Evolutionary conservation across 768 basidiomycete species (phyloP).

Genomic region (Termitomyces sp.): DNA sequence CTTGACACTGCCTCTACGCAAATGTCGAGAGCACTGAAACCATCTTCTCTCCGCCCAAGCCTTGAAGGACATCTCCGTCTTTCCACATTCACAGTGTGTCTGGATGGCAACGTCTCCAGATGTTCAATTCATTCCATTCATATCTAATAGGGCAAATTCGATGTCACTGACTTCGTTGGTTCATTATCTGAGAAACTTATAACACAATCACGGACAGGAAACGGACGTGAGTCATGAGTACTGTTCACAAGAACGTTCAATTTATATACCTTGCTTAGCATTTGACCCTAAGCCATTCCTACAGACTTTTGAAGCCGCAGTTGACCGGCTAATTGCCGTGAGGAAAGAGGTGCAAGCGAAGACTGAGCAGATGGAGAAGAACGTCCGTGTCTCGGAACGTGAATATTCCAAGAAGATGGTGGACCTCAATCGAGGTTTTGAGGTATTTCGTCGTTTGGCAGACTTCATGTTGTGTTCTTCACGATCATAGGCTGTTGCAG

Average conservation of each 20-base stretch:
- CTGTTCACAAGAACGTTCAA: neutral
- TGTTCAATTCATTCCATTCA: slow-evolving; percentile 1
- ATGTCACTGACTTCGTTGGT: slow-evolving; percentile 85
- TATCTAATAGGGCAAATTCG: slow-evolving; percentile 70
- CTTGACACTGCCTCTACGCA: neutral
- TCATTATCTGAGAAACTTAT: slow-evolving; percentile 86
- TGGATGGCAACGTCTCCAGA: neutral
- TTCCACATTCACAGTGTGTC: slow-evolving; percentile 47
- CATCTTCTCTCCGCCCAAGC: slow-evolving; percentile 38
- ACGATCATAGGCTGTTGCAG: slow-evolving; percentile 68
- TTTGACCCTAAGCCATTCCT: slow-evolving; percentile 94
- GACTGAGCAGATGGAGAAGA: slow-evolving; percentile 90
- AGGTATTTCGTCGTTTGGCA: slow-evolving; percentile 41
- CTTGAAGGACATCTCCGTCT: slow-evolving; percentile 49
- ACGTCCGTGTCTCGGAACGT: slow-evolving; percentile 80
- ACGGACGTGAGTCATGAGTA: slow-evolving; percentile 55
- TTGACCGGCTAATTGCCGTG: slow-evolving; percentile 82
- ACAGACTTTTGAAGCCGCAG: slow-evolving; percentile 82
- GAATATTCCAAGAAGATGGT: slow-evolving; percentile 93
- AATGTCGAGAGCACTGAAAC: slow-evolving; percentile 11
- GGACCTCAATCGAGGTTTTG: slow-evolving; percentile 92
- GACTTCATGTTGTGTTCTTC: slow-evolving; percentile 1
- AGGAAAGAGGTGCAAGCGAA: slow-evolving; percentile 87
- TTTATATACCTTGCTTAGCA: slow-evolving; percentile 39
- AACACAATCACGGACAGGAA: slow-evolving; percentile 71